Evolutionary conservation across 1,284 basidiomycete genomes (phyloP).

Genomic region (Papiliotrema nemorosa): DNA sequence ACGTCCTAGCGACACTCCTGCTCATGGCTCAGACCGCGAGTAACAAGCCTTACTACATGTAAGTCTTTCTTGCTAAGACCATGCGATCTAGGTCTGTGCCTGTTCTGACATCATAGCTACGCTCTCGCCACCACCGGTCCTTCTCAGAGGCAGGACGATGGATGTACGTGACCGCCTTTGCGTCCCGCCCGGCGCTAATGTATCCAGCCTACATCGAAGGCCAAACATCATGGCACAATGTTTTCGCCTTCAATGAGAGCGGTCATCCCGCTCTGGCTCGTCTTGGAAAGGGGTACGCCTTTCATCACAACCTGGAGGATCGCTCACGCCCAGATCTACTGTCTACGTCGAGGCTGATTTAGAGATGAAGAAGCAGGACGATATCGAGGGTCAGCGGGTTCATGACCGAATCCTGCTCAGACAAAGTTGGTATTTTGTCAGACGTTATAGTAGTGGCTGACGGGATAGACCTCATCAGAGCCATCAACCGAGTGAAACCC

Average conservation of each 20-base stretch:
- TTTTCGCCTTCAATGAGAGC: slow-evolving; percentile 40
- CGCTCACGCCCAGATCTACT: not conserved
- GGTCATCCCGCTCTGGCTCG: slow-evolving; percentile 24
- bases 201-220: slow-evolving; percentile 6
- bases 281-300: slow-evolving; percentile 38
- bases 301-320: not conserved
- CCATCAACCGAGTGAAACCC: no score
- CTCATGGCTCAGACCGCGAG: slow-evolving; percentile 28
- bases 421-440: slow-evolving; percentile 41
- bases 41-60: slow-evolving; percentile 43
- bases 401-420: slow-evolving; percentile 33
- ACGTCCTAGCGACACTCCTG: no score
- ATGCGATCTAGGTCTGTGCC: no score
- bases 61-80: not conserved
- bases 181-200: not conserved
- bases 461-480: no score
- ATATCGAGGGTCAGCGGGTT: slow-evolving; percentile 18
- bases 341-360: slow-evolving; percentile 46
- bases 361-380: slow-evolving; percentile 32
- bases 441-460: no score
- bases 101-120: slow-evolving; percentile 19
- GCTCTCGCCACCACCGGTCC: slow-evolving; percentile 31
- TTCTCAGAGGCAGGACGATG: not conserved
- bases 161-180: slow-evolving; percentile 6
- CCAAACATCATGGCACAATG: slow-evolving; percentile 41